Evolutionary conservation across 2,329 filamentous ascomycete genomes (phyloP), one percentile per base, ranked within the genome.

Genomic region (Hymenoscyphus repandus): DNA sequence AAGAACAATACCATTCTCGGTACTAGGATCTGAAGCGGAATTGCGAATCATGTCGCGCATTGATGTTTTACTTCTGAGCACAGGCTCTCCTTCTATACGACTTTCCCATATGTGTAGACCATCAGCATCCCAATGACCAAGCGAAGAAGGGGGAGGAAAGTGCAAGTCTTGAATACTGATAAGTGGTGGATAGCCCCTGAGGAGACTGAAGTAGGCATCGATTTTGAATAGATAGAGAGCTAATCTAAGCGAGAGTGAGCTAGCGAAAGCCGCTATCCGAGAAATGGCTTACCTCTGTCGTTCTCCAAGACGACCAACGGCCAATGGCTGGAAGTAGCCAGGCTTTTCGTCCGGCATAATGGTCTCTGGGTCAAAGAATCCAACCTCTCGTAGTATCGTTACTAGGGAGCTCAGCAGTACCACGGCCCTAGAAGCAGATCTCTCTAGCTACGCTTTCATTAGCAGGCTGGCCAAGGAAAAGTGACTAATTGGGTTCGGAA

Each of bases 151-250:
- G 10, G 72, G 48, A 0, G 63, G 57, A 5, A 70, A 57, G 12
- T 70, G 65, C 0, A 74, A 53, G 47, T 74, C 72, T 50, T 72
- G 68, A 1, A 64, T 50, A 5, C 63, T 61, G 0, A 73, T 50
- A 0, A 64, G 46, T 0, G 66, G 61, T 1, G 70, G 61, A 41
- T 72, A 63, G 47, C 59, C 59, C 50, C 47, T 65, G 31, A 62
- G 58, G 6, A 66, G 56, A 30, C 68, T 68, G 6, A 73, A 43
- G 30, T 69, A 72, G 0, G 61, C 45, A 50, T 74, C 72, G 22
- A 74, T 58, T 47, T 72, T 72, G 49, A 69, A 69, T 1, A 70
- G 53, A 22, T 58, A 63, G 2, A 60, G 38, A 2, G 67, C 64
- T 6, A 73, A 47, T 44, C 70, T 73, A 9, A 11, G 36, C 13